Base-by-base conservation (phyloP, 1,284 basidiomycete genomes). In the Trichosporon sp. region DNA sequence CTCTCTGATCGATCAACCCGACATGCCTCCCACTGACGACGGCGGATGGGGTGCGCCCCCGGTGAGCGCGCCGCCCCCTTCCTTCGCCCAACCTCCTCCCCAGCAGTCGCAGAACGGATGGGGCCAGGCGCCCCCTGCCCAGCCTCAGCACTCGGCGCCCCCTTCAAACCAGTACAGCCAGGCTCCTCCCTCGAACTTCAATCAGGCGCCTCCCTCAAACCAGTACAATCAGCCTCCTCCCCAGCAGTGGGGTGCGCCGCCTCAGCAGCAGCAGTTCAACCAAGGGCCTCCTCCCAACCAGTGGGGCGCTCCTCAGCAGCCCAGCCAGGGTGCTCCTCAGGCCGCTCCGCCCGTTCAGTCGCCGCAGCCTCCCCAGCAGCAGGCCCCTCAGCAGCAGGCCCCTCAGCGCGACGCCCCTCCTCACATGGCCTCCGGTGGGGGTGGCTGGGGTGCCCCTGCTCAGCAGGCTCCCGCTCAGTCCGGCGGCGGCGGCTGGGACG, bases 401-500 rank as follows among this genome's bases (percentile, higher is more conserved):
- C 47, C 21, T 51, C 47, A 21, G 47, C 47, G 47, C 23, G 38
- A 66, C 29, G 65, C 56, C 13, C 65, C 65, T 32, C 65, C 65
- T 7, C 65, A 66, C 35, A 34, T 56, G 34, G 18, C 53, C 42
- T 12, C 65, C 27, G 38, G 27, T 21, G 68, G 64, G 2, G 58
- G 31, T 18, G 68, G 25, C 11, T 60, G 34, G 25, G 51, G 65
- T 35, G 47, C 18, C 21, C 62, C 25, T 65, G 58, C 60, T 21
- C 29, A 65, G 64, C 44, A 29, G 29, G 25, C 64, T 32, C 25
- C 18, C 7, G 47, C 21, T 25, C 47, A 23, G 21, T 53, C 47
- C 23, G 47, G 47, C 8, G 47, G 47, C 47, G 47, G 47, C 47
- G 47, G 47, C 18, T 53, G 47, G 47, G 47, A 13, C 23, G 21